These are phyloP conservation scores for Austroboletus novae-zelandiae DNA, from an alignment of 1,284 basidiomycete species.

Conservation along the genomic window DNA sequence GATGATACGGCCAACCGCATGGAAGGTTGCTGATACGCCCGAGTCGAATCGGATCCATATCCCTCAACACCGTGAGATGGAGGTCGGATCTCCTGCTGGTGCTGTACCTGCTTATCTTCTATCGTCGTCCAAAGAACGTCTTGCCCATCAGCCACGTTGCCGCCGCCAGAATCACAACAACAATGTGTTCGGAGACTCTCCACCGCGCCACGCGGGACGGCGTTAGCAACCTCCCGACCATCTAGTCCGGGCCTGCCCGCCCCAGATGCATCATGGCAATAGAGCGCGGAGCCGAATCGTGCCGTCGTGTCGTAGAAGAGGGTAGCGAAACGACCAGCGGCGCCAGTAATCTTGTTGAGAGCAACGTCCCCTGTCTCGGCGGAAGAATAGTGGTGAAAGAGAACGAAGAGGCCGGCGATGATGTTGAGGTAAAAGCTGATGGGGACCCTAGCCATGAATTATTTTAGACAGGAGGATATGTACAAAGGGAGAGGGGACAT, in stretches of 20 bases:
- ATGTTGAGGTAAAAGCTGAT: constrained; percentile 21
- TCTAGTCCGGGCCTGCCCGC: neutral
- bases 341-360: constrained; percentile 22
- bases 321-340: constrained; percentile 17
- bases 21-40: neutral
- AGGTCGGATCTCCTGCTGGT: neutral
- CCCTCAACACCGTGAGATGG: neutral
- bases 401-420: constrained; percentile 20
- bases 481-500: neutral
- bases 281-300: constrained; percentile 2
- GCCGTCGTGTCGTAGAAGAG: constrained; percentile 10
- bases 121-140: neutral
- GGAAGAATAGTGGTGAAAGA: constrained; percentile 20
- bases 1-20: neutral
- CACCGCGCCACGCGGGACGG: constrained; percentile 1
- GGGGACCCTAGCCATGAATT: constrained; percentile 15
- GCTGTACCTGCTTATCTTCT: neutral
- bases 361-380: constrained; percentile 21
- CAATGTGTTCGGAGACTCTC: constrained; percentile 4
- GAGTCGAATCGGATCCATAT: constrained; percentile 7
- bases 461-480: neutral
- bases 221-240: neutral
- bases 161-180: neutral
- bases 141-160: neutral
- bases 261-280: neutral